Percentiles rank a stretch among this genome's conserved stretches.
Conservation (phyloP, 768 basidiomycete genomes). For the Mycena rebaudengoi region DNA sequence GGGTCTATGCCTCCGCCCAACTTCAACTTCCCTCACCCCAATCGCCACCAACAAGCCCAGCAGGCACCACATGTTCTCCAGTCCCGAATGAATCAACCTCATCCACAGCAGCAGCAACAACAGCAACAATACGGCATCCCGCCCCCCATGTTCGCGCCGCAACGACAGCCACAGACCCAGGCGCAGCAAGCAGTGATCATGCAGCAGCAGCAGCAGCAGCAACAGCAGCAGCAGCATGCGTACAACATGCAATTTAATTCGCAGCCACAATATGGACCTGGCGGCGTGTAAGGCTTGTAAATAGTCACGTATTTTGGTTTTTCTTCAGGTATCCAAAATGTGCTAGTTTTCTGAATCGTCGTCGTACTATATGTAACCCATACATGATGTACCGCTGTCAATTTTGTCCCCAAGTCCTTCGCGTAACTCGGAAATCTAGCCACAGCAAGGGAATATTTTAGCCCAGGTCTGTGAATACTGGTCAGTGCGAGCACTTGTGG, state of each 20-base stretch:
- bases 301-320: not conserved
- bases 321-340: no score
- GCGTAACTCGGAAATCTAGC: no score
- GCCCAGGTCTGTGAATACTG: constrained; percentile 16
- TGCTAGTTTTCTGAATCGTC: no score
- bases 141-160: no score
- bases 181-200: no score
- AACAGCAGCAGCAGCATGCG: not conserved
- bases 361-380: not conserved
- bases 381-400: constrained; percentile 15
- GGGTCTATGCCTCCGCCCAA: constrained; percentile 74
- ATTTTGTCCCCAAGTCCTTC: not conserved
- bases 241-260: constrained; percentile 19
- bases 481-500: not conserved
- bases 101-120: constrained; percentile 11
- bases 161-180: constrained; percentile 5
- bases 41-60: constrained; percentile 42
- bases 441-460: constrained; percentile 29
- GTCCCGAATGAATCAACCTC: constrained; percentile 7
- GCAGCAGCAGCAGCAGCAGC: not conserved
- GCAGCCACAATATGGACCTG: constrained; percentile 20
- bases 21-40: constrained; percentile 75
- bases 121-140: constrained; percentile 24
- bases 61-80: constrained; percentile 21
- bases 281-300: constrained; percentile 6